These are phyloP conservation scores for Apostasia shenzhenica DNA, from an alignment of 106 monocot species.

Conservation along the genomic window DNA sequence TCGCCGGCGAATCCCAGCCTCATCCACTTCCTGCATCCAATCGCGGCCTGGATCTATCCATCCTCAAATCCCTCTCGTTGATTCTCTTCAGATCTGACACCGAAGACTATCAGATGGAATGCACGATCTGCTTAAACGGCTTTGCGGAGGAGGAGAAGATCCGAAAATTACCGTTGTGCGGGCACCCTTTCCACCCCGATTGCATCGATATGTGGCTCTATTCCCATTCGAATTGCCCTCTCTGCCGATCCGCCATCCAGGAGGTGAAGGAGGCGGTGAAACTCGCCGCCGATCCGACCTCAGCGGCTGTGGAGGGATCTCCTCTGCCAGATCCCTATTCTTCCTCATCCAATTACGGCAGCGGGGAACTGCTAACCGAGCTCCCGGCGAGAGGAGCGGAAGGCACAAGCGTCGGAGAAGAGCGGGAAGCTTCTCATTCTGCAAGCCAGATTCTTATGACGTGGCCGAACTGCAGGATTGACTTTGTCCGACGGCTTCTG, in stretches of 20 bases:
- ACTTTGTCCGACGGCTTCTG: too few relatives aligned
- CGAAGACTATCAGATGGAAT: conserved; percentile 11
- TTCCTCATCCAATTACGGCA: too few relatives aligned
- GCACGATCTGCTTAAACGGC: conserved; percentile 40
- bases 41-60: conserved; percentile 20
- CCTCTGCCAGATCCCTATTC: too few relatives aligned
- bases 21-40: neutral
- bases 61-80: conserved; percentile 36
- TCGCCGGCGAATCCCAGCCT: neutral
- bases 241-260: conserved; percentile 35
- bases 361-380: too few relatives aligned
- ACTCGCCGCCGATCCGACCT: neutral
- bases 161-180: conserved; percentile 32
- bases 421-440: too few relatives aligned
- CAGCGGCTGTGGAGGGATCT: neutral
- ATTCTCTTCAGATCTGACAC: conserved; percentile 3
- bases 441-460: too few relatives aligned
- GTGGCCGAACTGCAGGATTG: too few relatives aligned
- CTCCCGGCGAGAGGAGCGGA: too few relatives aligned
- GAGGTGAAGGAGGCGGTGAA: neutral
- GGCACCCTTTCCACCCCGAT: conserved; percentile 35
- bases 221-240: conserved; percentile 37
- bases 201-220: conserved; percentile 54
- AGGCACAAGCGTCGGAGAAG: too few relatives aligned
- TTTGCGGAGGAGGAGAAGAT: conserved; percentile 35